A percentile compares a stretch with the other conserved stretches of the same genome.
Evolutionary conservation across 2,329 filamentous ascomycete species (phyloP).

Genomic region (Colletotrichum musicola): DNA sequence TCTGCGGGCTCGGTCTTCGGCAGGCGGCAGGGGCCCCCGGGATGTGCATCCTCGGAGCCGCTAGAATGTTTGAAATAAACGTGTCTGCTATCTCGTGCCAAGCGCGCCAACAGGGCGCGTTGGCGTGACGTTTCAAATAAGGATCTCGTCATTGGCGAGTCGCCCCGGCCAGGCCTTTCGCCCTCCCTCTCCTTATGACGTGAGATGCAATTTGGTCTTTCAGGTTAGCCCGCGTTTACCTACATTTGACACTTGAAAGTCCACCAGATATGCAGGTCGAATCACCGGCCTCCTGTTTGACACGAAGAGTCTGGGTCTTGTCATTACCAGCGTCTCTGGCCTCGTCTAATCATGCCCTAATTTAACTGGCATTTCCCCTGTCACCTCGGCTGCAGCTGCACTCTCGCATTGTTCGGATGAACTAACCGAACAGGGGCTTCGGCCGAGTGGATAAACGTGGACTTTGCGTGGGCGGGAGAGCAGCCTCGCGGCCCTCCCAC

Average conservation of each 20-base stretch:
- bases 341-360: background rate
- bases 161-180: constrained; percentile 7
- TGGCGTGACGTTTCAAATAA: constrained; percentile 32
- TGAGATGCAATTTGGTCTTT: constrained; percentile 12
- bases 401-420: constrained; percentile 21
- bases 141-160: constrained; percentile 16
- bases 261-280: too few relatives aligned
- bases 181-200: constrained; percentile 29
- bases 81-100: constrained; percentile 15
- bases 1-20: constrained; percentile 22
- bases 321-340: background rate
- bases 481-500: too few relatives aligned
- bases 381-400: background rate
- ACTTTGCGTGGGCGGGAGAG: too few relatives aligned
- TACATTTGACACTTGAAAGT: constrained; percentile 4
- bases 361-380: background rate
- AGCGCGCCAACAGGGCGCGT: constrained; percentile 19
- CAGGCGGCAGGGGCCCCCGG: constrained; percentile 26
- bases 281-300: too few relatives aligned
- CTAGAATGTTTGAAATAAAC: constrained; percentile 33
- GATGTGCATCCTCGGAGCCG: constrained; percentile 26
- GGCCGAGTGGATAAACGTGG: constrained; percentile 10
- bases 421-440: constrained; percentile 13
- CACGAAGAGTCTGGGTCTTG: too few relatives aligned
- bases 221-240: background rate